Conservation (phyloP, 1,284 basidiomycete species). For the Calocybe gambosa region DNA sequence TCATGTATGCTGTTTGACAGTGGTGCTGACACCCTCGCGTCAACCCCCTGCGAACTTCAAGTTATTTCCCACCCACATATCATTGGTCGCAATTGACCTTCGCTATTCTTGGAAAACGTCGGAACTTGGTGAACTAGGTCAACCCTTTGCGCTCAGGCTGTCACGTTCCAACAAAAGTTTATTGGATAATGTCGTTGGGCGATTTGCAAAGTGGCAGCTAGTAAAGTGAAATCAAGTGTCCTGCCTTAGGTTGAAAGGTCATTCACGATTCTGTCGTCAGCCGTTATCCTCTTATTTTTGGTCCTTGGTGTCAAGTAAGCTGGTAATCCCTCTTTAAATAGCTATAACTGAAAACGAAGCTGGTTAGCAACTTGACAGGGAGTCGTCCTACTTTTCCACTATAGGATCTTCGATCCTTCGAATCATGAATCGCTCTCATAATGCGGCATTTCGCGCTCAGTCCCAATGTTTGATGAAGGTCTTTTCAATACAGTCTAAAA, state of each 20-base stretch:
- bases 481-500: conserved; percentile 11
- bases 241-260: neutral
- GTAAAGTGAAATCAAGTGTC: conserved; percentile 39
- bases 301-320: conserved; percentile 52
- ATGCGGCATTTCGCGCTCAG: conserved; percentile 37
- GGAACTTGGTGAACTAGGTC: conserved; percentile 14
- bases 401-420: conserved; percentile 45
- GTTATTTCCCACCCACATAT: conserved; percentile 28
- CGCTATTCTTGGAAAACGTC: conserved; percentile 44
- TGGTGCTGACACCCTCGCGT: conserved; percentile 39
- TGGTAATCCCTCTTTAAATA: too few species aligned
- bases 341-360: too few species aligned
- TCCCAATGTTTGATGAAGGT: conserved; percentile 47
- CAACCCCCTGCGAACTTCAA: conserved; percentile 25
- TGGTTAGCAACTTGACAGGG: conserved; percentile 51
- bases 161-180: conserved; percentile 46
- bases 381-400: conserved; percentile 41
- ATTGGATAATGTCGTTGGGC: conserved; percentile 46
- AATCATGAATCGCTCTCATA: conserved; percentile 48
- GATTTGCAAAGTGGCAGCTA: conserved; percentile 52
- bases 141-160: conserved; percentile 44
- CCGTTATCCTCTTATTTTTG: conserved; percentile 71
- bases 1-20: conserved; percentile 26
- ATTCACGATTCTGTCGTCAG: conserved; percentile 27
- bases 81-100: conserved; percentile 46